Conservation (phyloP, 345 rosid species). For the Citrus australasica region DNA sequence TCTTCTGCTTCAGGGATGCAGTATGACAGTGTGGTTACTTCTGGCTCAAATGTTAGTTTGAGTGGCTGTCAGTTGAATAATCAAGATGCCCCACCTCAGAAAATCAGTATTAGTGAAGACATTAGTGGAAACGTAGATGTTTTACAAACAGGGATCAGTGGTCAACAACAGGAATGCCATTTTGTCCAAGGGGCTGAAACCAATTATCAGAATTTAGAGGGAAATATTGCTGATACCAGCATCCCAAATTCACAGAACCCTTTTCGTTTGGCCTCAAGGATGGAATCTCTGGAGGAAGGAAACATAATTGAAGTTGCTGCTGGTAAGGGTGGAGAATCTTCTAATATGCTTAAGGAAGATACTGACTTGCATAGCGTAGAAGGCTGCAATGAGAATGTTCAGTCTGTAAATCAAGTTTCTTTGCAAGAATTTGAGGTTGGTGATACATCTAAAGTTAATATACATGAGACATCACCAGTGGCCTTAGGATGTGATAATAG, state of each 20-base stretch:
- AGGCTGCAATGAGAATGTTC: slow-evolving; percentile 28
- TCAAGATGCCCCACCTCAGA: slow-evolving; percentile 23
- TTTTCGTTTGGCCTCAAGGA: slow-evolving; percentile 13
- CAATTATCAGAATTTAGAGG: slow-evolving; percentile 23
- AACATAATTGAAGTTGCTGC: slow-evolving; percentile 11
- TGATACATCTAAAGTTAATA: slow-evolving; percentile 20
- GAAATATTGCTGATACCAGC: slow-evolving; percentile 18
- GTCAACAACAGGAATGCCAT: slow-evolving; percentile 10
- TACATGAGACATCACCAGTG: slow-evolving; percentile 11
- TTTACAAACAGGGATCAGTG: slow-evolving; percentile 20
- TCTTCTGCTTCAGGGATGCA: slow-evolving; percentile 35
- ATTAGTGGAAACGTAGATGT: slow-evolving; percentile 19
- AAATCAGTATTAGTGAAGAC: slow-evolving; percentile 22
- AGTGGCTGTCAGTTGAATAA: slow-evolving; percentile 25
- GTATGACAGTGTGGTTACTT: slow-evolving; percentile 20
- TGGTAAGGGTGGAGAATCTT: slow-evolving; percentile 27
- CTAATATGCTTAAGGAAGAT: slow-evolving; percentile 23
- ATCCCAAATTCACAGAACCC: slow-evolving; percentile 18
- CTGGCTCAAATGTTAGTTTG: slow-evolving; percentile 21
- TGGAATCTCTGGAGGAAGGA: slow-evolving; percentile 28
- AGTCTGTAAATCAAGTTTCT: slow-evolving; percentile 22
- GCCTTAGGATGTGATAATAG: slow-evolving; percentile 11
- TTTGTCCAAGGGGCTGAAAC: slow-evolving; percentile 20
- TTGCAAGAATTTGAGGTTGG: slow-evolving; percentile 17
- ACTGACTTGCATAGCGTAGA: slow-evolving; percentile 31